These are phyloP conservation scores for Lichtheimia ramosa DNA, from an alignment of 371 early-diverging fungal genomes.

Conservation along the genomic window DNA sequence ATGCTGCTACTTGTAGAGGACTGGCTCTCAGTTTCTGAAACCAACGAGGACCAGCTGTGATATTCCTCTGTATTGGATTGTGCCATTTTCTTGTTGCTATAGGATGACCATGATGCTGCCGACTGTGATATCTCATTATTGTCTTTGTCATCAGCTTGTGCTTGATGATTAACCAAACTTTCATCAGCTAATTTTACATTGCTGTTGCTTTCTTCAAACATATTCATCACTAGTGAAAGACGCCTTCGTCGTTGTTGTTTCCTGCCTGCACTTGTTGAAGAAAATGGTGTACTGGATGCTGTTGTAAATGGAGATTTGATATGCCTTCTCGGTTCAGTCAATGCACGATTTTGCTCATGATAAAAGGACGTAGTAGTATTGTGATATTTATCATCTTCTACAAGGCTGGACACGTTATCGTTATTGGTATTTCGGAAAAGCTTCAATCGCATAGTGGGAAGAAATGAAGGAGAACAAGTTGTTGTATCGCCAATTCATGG, in stretches of 20 bases:
- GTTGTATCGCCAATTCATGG: background rate
- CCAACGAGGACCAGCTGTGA: background rate
- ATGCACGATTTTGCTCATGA: conserved; percentile 3
- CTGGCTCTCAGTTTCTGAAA: background rate
- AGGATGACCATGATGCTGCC: background rate
- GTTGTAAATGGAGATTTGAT: background rate
- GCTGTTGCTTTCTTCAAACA: conserved; percentile 3
- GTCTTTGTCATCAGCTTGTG: background rate
- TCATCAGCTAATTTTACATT: background rate
- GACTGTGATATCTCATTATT: background rate
- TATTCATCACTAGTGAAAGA: conserved; percentile 2
- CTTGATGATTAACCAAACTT: no score
- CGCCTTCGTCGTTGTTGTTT: conserved; percentile 1
- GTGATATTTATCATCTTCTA: background rate
- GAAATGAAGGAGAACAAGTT: background rate
- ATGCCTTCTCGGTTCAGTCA: conserved; percentile 2
- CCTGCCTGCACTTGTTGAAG: background rate
- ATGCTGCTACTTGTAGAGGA: background rate
- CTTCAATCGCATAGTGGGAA: background rate
- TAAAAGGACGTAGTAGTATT: background rate
- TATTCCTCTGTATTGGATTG: background rate
- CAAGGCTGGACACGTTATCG: background rate
- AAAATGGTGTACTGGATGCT: background rate
- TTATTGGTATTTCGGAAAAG: background rate
- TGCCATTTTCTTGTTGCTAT: background rate